Evolutionary conservation across 768 basidiomycete genomes (phyloP).

Genomic region (Serendipita sp.): DNA sequence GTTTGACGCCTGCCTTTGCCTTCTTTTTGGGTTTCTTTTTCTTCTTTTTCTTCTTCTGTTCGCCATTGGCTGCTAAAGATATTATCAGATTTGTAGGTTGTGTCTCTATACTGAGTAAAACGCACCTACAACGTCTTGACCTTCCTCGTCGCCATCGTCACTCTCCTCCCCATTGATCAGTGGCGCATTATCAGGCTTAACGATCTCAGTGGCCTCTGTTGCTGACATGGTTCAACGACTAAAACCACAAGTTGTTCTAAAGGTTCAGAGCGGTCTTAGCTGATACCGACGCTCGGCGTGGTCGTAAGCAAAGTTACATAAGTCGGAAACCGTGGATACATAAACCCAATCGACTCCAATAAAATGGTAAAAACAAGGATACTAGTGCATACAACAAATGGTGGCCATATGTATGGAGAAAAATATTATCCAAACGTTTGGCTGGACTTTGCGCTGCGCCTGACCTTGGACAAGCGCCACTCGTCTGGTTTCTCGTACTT

Average conservation of each 20-base stretch:
- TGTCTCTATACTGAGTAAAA: not conserved
- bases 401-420: not conserved
- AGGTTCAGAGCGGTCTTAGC: too few species aligned
- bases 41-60: constrained; percentile 67
- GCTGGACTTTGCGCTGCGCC: constrained; percentile 78
- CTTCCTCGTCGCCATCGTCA: constrained; percentile 17
- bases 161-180: constrained; percentile 16
- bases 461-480: constrained; percentile 87
- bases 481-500: constrained; percentile 91
- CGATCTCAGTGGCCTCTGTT: too few species aligned
- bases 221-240: too few species aligned
- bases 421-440: constrained; percentile 66
- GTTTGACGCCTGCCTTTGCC: constrained; percentile 40
- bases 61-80: not conserved
- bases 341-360: too few species aligned
- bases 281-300: too few species aligned
- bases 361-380: too few species aligned
- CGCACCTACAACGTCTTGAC: constrained; percentile 8
- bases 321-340: too few species aligned
- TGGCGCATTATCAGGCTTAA: too few species aligned
- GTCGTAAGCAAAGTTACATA: too few species aligned
- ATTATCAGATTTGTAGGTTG: not conserved
- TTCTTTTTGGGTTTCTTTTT: constrained; percentile 79
- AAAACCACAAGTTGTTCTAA: too few species aligned
- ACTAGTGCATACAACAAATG: too few species aligned